Evolutionary conservation across 202 grass and related monocot genomes (phyloP).

Genomic region (Musa balbisiana): DNA sequence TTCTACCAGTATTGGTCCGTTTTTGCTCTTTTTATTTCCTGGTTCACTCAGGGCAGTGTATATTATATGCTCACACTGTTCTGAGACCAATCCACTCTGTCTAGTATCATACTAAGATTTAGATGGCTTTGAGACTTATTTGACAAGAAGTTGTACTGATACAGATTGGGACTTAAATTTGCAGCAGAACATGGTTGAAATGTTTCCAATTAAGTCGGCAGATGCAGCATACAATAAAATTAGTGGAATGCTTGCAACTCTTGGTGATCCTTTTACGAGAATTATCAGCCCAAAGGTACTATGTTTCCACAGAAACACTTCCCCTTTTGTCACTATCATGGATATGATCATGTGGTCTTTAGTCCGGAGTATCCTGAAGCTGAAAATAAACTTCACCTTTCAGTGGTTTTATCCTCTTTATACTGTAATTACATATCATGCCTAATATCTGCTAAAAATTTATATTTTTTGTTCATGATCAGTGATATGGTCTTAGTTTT

Average conservation of each 20-base stretch:
- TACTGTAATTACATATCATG: not conserved
- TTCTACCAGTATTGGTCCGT: not conserved
- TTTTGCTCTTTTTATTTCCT: too few relatives aligned
- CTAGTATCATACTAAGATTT: not conserved
- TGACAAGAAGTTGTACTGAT: conserved; percentile 18
- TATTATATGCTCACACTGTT: not conserved
- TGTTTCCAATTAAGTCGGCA: conserved; percentile 79
- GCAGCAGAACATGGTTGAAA: conserved; percentile 89
- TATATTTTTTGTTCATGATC: not conserved
- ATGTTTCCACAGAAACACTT: not conserved
- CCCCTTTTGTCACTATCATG: not conserved
- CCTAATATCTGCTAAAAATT: not conserved
- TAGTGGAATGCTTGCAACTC: conserved; percentile 77
- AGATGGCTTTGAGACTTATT: not conserved
- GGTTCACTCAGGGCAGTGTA: not conserved
- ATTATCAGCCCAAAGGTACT: conserved; percentile 72
- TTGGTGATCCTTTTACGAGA: conserved; percentile 84
- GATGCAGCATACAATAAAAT: conserved; percentile 88
- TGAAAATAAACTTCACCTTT: not conserved
- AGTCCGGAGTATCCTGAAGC: not conserved
- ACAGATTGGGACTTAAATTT: conserved; percentile 85
- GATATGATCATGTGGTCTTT: not conserved
- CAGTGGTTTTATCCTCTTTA: too few relatives aligned
- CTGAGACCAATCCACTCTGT: not conserved
- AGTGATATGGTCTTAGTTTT: not conserved